Conservation (phyloP, 805 yeast species). For the Candida berthetii region DNA sequence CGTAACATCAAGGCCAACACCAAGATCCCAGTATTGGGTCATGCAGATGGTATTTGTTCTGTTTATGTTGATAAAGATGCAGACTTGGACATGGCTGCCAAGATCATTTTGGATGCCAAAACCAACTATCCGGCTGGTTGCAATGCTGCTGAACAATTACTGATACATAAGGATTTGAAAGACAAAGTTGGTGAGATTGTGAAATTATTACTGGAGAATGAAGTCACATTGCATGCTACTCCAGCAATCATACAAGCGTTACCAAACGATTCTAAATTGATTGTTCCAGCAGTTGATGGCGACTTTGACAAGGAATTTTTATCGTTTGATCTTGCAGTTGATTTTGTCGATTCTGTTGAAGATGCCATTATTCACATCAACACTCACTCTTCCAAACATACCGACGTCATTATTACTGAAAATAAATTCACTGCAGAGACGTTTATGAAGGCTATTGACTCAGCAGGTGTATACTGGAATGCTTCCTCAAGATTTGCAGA, state of each 20-base stretch:
- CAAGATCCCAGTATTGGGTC: constrained; percentile 95
- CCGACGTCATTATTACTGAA: constrained; percentile 87
- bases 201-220: constrained; percentile 46
- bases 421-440: constrained; percentile 61
- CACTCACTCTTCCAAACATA: constrained; percentile 90
- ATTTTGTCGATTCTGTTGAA: constrained; percentile 47
- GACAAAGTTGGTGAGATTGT: constrained; percentile 29
- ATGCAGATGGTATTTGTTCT: constrained; percentile 97
- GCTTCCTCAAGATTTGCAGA: constrained; percentile 97
- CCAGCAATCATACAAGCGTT: constrained; percentile 34
- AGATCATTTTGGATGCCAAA: constrained; percentile 78
- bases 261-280: constrained; percentile 18
- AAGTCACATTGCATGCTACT: constrained; percentile 71
- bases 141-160: constrained; percentile 87
- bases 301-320: constrained; percentile 84
- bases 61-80: constrained; percentile 76
- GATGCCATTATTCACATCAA: constrained; percentile 87
- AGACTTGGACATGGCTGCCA: constrained; percentile 69
- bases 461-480: constrained; percentile 97
- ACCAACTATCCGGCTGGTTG: constrained; percentile 99
- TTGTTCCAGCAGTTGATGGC: constrained; percentile 46
- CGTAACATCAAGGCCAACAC: constrained; percentile 80
- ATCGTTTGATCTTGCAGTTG: constrained; percentile 77
- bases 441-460: constrained; percentile 82
- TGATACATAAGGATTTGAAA: constrained; percentile 45